phyloP scores from a whole-genome alignment of 1,139 yeast species.

The Scheffersomyces quercinus region DNA sequence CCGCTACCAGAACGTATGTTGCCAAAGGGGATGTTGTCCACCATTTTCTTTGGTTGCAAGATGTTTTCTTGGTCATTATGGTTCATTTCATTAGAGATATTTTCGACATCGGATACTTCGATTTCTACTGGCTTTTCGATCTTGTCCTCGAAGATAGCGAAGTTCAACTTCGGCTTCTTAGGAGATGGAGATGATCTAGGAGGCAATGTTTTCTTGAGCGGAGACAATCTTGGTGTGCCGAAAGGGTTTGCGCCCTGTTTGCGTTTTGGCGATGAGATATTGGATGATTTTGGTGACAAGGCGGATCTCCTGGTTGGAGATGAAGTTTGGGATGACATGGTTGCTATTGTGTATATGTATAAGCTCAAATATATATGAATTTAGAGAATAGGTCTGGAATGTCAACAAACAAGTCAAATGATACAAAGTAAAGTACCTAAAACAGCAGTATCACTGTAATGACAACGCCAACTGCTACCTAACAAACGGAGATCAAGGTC shows the following conservation, averaged over 20 bases:
- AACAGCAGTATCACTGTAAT: too few species aligned
- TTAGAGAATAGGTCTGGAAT: too few species aligned
- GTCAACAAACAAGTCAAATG: too few species aligned
- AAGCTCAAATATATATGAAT: background rate
- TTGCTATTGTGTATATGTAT: too few species aligned
- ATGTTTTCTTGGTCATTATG: slow-evolving; percentile 48
- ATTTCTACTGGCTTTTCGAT: slow-evolving; percentile 9
- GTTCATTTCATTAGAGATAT: slow-evolving; percentile 23
- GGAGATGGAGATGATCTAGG: slow-evolving; percentile 12
- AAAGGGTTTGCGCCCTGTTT: slow-evolving; percentile 11
- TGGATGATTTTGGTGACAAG: slow-evolving; percentile 34
- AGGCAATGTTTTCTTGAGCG: slow-evolving; percentile 2
- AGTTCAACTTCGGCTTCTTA: slow-evolving; percentile 24
- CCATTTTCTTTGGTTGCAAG: slow-evolving; percentile 38
- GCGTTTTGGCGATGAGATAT: slow-evolving; percentile 16
- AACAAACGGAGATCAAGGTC: too few species aligned
- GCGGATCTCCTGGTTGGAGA: slow-evolving; percentile 33
- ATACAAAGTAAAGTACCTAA: too few species aligned
- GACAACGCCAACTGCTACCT: too few species aligned
- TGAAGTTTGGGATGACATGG: slow-evolving; percentile 21
- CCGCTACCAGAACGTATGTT: slow-evolving; percentile 5
- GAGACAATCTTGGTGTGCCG: slow-evolving; percentile 7
- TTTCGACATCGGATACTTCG: background rate
- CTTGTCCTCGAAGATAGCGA: slow-evolving; percentile 41
- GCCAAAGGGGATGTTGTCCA: slow-evolving; percentile 8